Conservation (phyloP, 179 eudicot species). For the Heliamphora ciliata region DNA sequence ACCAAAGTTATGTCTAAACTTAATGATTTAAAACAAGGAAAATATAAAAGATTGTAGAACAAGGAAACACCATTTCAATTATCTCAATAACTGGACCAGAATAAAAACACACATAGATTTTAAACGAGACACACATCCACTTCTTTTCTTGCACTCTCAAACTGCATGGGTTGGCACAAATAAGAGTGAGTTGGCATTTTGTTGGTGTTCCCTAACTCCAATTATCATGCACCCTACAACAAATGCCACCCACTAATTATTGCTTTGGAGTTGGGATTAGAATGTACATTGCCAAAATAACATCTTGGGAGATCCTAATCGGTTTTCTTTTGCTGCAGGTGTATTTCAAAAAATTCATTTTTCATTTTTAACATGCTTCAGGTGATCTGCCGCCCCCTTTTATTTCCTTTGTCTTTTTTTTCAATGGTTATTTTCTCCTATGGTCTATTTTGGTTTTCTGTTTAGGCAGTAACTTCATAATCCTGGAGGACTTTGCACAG, state of each 20-base stretch:
- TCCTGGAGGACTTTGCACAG: not conserved
- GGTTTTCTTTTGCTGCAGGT: slow-evolving; percentile 49
- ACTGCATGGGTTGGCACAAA: too few species aligned
- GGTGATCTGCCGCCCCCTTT: slow-evolving; percentile 37
- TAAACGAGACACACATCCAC: not conserved
- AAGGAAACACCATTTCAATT: not conserved
- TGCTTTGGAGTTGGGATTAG: not conserved
- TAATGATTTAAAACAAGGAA: not conserved
- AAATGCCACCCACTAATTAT: too few species aligned
- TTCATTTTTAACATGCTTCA: slow-evolving; percentile 90
- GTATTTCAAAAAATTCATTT: slow-evolving; percentile 67
- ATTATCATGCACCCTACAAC: too few species aligned
- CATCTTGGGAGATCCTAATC: slow-evolving; percentile 15
- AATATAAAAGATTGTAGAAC: not conserved
- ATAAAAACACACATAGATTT: not conserved
- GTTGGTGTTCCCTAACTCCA: too few species aligned
- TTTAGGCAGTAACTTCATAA: not conserved
- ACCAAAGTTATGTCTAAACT: not conserved
- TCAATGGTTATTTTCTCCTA: not conserved
- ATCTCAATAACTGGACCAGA: slow-evolving; percentile 1
- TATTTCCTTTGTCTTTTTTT: slow-evolving; percentile 3
- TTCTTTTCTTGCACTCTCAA: too few species aligned
- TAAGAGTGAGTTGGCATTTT: too few species aligned
- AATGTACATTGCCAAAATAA: not conserved
- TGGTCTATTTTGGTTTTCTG: not conserved